A percentile compares a stretch with the other conserved stretches of the same genome.
Evolutionary conservation across 179 eudicot genomes (phyloP).

Genomic region (Gypsophila paniculata): DNA sequence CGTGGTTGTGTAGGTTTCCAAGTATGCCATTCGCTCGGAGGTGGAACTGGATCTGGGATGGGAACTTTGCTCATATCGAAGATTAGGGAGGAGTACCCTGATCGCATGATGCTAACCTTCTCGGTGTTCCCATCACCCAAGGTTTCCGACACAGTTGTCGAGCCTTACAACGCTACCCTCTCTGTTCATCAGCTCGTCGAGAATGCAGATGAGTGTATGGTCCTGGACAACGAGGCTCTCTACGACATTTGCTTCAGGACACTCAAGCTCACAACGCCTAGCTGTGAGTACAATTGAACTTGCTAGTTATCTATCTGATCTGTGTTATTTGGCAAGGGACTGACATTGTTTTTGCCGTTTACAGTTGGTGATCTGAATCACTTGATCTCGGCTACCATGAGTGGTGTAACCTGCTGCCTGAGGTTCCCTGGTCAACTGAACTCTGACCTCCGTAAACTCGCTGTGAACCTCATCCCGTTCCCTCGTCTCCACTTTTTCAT

Average conservation of each 20-base stretch:
- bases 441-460: too few species aligned
- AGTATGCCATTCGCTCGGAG: conserved; percentile 3
- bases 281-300: too few species aligned
- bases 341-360: too few species aligned
- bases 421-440: too few species aligned
- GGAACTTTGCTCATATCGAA: background rate
- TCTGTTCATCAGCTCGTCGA: conserved; percentile 3
- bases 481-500: conserved; percentile 33
- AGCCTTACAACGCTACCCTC: conserved; percentile 7
- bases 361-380: conserved; percentile 13
- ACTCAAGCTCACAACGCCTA: background rate
- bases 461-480: conserved; percentile 10
- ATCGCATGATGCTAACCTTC: background rate
- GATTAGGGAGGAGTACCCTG: conserved; percentile 5
- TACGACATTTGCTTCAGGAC: too few species aligned
- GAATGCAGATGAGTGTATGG: conserved; percentile 7
- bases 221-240: too few species aligned
- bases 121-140: background rate
- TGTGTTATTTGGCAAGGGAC: too few species aligned
- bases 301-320: too few species aligned
- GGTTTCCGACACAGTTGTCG: conserved; percentile 6
- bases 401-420: too few species aligned
- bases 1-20: conserved; percentile 8
- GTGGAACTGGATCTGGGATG: too few species aligned
- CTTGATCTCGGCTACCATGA: too few species aligned